Conservation (phyloP, 192 early-diverging fungal species). For the Backusella luteola region DNA sequence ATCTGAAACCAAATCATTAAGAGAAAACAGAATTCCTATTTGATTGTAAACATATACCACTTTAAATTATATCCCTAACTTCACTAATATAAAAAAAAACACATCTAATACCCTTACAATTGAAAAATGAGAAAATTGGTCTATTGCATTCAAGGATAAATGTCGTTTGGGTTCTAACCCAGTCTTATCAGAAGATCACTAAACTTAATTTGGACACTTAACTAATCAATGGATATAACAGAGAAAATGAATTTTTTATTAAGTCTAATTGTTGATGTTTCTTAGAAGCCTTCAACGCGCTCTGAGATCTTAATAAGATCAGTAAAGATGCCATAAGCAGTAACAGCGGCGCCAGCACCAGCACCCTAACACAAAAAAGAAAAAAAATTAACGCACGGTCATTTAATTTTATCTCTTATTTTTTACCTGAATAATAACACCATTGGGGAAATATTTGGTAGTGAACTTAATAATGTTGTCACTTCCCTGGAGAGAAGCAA, state of each 20-base stretch:
- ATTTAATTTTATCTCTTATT: conserved; percentile 53
- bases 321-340: conserved; percentile 96
- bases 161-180: not conserved
- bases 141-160: not conserved
- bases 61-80: not conserved
- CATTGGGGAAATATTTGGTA: conserved; percentile 91
- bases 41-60: not conserved
- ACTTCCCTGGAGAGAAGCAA: conserved; percentile 93
- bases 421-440: conserved; percentile 81
- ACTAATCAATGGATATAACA: not conserved
- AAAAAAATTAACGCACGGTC: not conserved
- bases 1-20: not conserved
- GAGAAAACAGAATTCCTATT: not conserved
- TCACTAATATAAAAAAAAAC: not conserved
- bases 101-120: not conserved
- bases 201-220: not conserved
- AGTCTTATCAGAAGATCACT: not conserved
- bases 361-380: conserved; percentile 35
- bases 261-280: not conserved
- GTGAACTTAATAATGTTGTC: conserved; percentile 98
- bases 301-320: conserved; percentile 89
- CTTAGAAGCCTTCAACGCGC: conserved; percentile 40
- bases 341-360: conserved; percentile 96
- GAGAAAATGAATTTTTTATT: not conserved
- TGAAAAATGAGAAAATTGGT: not conserved